These are phyloP conservation scores for Croton laevigatus DNA, from an alignment of 441 rosid species.

Conservation along the genomic window DNA sequence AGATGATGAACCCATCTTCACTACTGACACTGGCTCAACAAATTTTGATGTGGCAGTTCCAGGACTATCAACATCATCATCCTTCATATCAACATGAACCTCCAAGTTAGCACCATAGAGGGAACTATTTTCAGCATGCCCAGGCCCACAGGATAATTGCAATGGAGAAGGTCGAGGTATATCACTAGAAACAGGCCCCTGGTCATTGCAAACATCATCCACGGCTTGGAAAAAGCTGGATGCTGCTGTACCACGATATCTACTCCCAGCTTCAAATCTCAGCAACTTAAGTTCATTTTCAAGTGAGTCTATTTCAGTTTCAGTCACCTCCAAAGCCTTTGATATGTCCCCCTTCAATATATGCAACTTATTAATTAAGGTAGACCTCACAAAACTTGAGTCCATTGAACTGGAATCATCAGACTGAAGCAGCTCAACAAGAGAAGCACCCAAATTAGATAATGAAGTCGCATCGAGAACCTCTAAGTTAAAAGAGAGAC, in stretches of 20 bases:
- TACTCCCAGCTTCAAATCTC: slow-evolving; percentile 42
- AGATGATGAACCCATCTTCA: slow-evolving; percentile 29
- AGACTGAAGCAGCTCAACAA: slow-evolving; percentile 63
- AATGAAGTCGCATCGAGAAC: slow-evolving; percentile 54
- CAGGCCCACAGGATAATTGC: slow-evolving; percentile 45
- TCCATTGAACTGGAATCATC: slow-evolving; percentile 58
- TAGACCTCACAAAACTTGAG: slow-evolving; percentile 52
- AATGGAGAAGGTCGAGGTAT: slow-evolving; percentile 43
- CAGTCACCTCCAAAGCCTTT: slow-evolving; percentile 74
- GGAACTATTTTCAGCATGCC: slow-evolving; percentile 31
- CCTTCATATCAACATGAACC: slow-evolving; percentile 38
- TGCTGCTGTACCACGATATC: slow-evolving; percentile 26
- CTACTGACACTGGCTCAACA: slow-evolving; percentile 33
- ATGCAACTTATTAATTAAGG: slow-evolving; percentile 62
- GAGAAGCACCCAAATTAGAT: slow-evolving; percentile 54
- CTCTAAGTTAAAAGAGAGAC: slow-evolving; percentile 61
- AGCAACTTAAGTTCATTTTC: slow-evolving; percentile 69
- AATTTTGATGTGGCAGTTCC: slow-evolving; percentile 70
- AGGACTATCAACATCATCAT: slow-evolving; percentile 62
- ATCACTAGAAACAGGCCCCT: slow-evolving; percentile 24
- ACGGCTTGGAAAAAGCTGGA: slow-evolving; percentile 37
- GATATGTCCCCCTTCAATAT: slow-evolving; percentile 59
- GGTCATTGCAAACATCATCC: slow-evolving; percentile 35
- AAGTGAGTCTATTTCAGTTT: slow-evolving; percentile 83
- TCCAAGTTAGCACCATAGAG: slow-evolving; percentile 37